These are phyloP conservation scores for Monosporascus sp. DNA, from an alignment of 2,329 filamentous ascomycete species.

Conservation along the genomic window DNA sequence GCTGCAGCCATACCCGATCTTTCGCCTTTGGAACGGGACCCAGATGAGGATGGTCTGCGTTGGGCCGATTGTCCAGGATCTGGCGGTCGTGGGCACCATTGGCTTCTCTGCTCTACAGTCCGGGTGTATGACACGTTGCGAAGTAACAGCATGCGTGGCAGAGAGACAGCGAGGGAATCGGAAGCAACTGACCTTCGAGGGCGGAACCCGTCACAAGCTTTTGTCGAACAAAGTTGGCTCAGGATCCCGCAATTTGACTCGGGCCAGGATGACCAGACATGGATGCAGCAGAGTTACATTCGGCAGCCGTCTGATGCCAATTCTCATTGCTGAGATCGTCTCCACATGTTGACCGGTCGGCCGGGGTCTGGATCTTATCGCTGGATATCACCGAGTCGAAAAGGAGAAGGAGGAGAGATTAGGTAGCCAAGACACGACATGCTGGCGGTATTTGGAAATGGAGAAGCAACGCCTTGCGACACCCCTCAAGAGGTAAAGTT, in stretches of 20 bases:
- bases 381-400: neutral
- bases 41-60: neutral
- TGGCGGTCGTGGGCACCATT: neutral
- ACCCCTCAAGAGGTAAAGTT: neutral
- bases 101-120: neutral
- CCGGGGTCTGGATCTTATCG: constrained; percentile 1
- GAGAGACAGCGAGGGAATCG: neutral
- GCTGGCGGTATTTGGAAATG: neutral
- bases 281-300: neutral
- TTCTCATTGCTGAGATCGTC: neutral
- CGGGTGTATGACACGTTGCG: neutral
- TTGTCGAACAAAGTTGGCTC: neutral
- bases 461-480: neutral
- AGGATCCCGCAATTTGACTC: neutral
- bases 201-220: too few species aligned
- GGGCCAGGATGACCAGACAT: neutral
- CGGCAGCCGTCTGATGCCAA: neutral
- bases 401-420: neutral
- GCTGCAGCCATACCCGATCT: neutral
- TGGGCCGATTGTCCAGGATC: neutral
- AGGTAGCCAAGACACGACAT: neutral
- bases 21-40: neutral
- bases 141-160: neutral
- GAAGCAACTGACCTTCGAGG: too few species aligned
- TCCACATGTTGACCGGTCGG: neutral